Evolutionary conservation across 2,329 filamentous ascomycete species (phyloP), one percentile per base, ranked within the genome.

Genomic region (Graphium sp.): DNA sequence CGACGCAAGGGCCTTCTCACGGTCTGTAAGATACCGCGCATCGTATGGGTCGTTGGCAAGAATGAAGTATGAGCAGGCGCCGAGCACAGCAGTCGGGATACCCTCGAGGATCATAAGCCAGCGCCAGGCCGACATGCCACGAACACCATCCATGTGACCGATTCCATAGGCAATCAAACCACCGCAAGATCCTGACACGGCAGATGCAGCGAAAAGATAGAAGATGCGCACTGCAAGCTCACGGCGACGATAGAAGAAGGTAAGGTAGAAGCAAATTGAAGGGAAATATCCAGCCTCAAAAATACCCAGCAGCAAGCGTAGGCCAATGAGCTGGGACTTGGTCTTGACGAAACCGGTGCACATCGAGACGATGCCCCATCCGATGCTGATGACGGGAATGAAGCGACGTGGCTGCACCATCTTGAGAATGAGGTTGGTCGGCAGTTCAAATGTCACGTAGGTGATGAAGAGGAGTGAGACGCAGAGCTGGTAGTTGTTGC

Each of bases 41-140:
- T 61, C 67, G 28, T 64, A 36, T 2, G 45, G 43, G 14, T 54
- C 51, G 16, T 55, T 54, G 3, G 52, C 49, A 30, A 55, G 32
- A 21, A 36, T 38, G 30, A 50, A 44, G 33, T 45, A 53, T 5
- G 49, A 47, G 7, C 48, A 35, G 5, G 47, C 31, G 7, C 51
- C 52, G 9, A 55, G 34, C 4, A 51, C 13, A 12, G 50, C 46
- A 8, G 66, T 55, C 11, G 55, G 54, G 3, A 58, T 36, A 4
- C 55, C 55, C 29, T 62, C 58, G 14, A 74, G 43, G 33, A 73
- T 67, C 50, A 78, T 55, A 34, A 79, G 74, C 74, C 74, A 79
- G 17, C 74, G 56, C 80, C 79, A 85, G 1, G 74, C 78, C 18
- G 56, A 53, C 40, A 73, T 57, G 2, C 74, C 77, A 0, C 53